phyloP scores from a whole-genome alignment of 345 rosid genomes.

The Salix suchowensis region DNA sequence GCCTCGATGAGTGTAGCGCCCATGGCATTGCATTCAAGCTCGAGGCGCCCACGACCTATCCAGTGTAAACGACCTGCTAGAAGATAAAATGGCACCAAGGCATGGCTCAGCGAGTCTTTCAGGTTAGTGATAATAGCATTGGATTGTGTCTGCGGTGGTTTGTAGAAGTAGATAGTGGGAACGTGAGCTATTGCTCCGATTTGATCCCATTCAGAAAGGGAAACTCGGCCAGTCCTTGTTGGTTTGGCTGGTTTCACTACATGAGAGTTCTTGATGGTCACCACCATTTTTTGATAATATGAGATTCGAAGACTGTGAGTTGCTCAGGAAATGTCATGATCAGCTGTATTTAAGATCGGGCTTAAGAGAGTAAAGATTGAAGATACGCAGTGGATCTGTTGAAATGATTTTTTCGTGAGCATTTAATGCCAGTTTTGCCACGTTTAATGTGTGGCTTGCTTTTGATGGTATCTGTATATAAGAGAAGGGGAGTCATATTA shows the following conservation, averaged over 20 bases:
- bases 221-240: slow-evolving; percentile 34
- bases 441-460: too few species aligned
- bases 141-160: slow-evolving; percentile 17
- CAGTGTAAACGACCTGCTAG: slow-evolving; percentile 58
- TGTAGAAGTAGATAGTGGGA: slow-evolving; percentile 58
- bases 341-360: not conserved
- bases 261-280: slow-evolving; percentile 13
- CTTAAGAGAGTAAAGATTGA: not conserved
- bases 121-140: slow-evolving; percentile 29
- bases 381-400: too few species aligned
- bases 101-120: slow-evolving; percentile 33
- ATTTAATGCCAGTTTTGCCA: too few species aligned
- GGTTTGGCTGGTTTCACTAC: slow-evolving; percentile 41
- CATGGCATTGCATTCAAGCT: slow-evolving; percentile 39
- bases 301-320: not conserved
- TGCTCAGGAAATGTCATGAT: not conserved
- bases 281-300: slow-evolving; percentile 5
- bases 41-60: slow-evolving; percentile 44
- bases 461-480: too few species aligned
- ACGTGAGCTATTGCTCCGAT: slow-evolving; percentile 50
- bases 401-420: not conserved
- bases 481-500: too few species aligned
- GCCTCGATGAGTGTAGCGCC: slow-evolving; percentile 44
- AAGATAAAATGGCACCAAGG: slow-evolving; percentile 47
- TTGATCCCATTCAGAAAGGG: slow-evolving; percentile 54